A percentile compares a stretch with the other conserved stretches of the same genome.
phyloP scores from a whole-genome alignment of 2,329 filamentous ascomycete genomes.

The Cladophialophora exuberans region DNA sequence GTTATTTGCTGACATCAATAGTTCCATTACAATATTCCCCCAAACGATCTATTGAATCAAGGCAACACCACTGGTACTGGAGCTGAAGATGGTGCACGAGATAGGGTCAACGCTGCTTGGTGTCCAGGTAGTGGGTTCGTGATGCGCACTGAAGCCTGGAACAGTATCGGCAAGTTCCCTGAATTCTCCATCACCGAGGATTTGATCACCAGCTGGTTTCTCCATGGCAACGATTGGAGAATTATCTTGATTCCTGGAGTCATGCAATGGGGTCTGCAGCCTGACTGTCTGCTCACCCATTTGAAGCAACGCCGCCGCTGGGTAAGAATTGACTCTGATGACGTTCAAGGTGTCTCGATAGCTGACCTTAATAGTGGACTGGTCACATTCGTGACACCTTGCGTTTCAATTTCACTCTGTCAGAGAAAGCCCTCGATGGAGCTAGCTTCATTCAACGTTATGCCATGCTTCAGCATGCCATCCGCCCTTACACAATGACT shows the following conservation, averaged over 20 bases:
- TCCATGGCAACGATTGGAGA: constrained; percentile 35
- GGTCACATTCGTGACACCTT: constrained; percentile 25
- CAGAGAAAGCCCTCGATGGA: constrained; percentile 7
- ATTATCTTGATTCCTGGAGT: constrained; percentile 33
- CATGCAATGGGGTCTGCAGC: constrained; percentile 37
- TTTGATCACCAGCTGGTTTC: constrained; percentile 33
- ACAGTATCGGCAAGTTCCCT: constrained; percentile 35
- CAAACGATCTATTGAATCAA: constrained; percentile 34
- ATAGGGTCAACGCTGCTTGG: constrained; percentile 35
- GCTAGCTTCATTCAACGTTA: constrained; percentile 20
- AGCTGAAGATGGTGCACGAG: constrained; percentile 38
- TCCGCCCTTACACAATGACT: constrained; percentile 27
- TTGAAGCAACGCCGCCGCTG: constrained; percentile 44
- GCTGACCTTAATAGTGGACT: constrained; percentile 26
- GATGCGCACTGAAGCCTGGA: constrained; percentile 33
- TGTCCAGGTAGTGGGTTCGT: constrained; percentile 38
- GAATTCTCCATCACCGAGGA: constrained; percentile 36
- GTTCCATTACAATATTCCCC: constrained; percentile 36
- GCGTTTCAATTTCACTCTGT: constrained; percentile 18
- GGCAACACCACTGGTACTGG: constrained; percentile 39
- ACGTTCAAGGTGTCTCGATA: constrained; percentile 36
- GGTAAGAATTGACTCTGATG: constrained; percentile 48
- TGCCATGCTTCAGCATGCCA: constrained; percentile 28
- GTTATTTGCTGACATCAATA: constrained; percentile 27
- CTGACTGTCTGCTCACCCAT: constrained; percentile 41